Conservation (phyloP, 805 yeast genomes). For the Lachancea fermentati region DNA sequence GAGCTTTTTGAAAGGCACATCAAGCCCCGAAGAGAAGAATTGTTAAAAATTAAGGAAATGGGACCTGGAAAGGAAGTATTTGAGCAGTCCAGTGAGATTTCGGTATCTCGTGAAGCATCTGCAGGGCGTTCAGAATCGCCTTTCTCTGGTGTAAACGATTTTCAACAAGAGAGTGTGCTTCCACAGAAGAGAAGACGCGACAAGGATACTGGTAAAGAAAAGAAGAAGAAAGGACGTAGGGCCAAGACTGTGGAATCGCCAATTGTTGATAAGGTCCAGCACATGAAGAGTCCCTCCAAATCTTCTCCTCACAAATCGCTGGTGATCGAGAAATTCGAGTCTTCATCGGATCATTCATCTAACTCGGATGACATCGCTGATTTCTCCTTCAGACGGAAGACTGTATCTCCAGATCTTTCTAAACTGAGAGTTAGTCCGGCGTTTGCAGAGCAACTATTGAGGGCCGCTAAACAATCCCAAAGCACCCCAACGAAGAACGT, state of each 20-base stretch:
- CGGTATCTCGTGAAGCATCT: slow-evolving; percentile 4
- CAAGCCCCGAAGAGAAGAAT: slow-evolving; percentile 41
- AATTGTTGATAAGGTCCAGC: slow-evolving; percentile 21
- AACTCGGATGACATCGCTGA: slow-evolving; percentile 9
- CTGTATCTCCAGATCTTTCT: slow-evolving; percentile 29
- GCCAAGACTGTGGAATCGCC: slow-evolving; percentile 13
- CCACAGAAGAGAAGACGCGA: slow-evolving; percentile 10
- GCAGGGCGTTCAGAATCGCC: slow-evolving; percentile 1
- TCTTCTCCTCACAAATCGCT: slow-evolving; percentile 19
- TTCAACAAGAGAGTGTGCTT: slow-evolving; percentile 2
- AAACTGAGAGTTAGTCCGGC: slow-evolving; percentile 31
- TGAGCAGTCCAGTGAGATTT: slow-evolving; percentile 25
- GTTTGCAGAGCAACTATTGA: slow-evolving; percentile 35
- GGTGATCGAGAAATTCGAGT: slow-evolving; percentile 21
- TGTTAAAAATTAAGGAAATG: slow-evolving; percentile 32
- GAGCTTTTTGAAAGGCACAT: slow-evolving; percentile 52
- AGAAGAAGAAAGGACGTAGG: slow-evolving; percentile 9
- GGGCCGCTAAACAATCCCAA: slow-evolving; percentile 11
- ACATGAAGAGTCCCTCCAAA: slow-evolving; percentile 21
- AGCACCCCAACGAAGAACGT: slow-evolving; percentile 2
- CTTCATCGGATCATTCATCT: slow-evolving; percentile 11
- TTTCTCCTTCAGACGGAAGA: slow-evolving; percentile 23
- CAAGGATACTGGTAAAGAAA: slow-evolving; percentile 11
- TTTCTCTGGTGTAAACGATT: slow-evolving; percentile 8
- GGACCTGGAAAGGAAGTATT: slow-evolving; percentile 36